Evolutionary conservation across 2,329 filamentous ascomycete species (phyloP).

Genomic region (Botrytis byssoidea): DNA sequence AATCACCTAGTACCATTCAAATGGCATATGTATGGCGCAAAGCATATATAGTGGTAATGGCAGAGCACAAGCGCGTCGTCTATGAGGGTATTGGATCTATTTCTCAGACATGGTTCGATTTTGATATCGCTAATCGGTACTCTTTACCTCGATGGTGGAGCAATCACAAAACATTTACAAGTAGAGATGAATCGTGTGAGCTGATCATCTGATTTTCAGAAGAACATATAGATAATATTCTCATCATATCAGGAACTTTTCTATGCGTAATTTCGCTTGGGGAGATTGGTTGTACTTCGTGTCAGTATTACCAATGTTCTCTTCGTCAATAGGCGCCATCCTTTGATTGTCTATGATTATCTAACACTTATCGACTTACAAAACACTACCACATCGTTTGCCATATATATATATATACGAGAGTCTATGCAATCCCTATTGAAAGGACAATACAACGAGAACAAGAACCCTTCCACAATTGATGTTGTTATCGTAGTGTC

Average conservation of each 20-base stretch:
- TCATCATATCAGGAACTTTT: neutral
- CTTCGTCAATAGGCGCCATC: neutral
- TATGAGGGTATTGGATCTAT: too few relatives aligned
- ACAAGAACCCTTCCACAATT: neutral
- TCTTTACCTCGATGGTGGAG: too few relatives aligned
- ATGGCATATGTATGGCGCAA: neutral
- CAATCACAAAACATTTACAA: neutral
- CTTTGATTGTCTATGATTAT: neutral
- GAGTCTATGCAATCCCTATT: neutral
- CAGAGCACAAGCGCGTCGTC: neutral
- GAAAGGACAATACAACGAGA: neutral
- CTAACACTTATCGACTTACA: neutral
- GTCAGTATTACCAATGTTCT: neutral
- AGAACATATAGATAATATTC: neutral
- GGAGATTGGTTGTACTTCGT: neutral
- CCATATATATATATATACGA: neutral
- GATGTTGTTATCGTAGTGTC: neutral
- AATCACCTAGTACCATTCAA: neutral
- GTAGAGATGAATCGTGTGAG: neutral
- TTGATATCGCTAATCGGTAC: too few relatives aligned
- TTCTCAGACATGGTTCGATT: too few relatives aligned
- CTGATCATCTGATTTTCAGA: neutral
- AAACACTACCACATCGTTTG: neutral
- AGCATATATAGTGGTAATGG: neutral
- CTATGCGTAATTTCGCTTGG: neutral